These are phyloP conservation scores for Gnomoniopsis sp. DNA, from an alignment of 2,329 filamentous ascomycete species.

Conservation along the genomic window DNA sequence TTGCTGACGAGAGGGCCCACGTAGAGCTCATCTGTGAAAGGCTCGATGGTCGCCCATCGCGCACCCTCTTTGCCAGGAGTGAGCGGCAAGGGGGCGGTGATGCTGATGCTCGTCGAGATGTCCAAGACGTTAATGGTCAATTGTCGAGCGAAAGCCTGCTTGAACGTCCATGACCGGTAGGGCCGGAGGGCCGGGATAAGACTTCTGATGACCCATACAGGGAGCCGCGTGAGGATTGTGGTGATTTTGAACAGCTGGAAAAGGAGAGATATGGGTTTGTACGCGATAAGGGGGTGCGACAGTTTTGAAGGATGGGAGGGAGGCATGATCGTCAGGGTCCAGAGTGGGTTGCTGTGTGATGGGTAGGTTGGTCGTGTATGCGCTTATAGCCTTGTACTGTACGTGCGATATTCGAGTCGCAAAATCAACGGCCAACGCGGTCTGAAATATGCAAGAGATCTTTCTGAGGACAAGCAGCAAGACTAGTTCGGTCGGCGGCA, in stretches of 20 bases:
- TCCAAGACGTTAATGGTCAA: background rate
- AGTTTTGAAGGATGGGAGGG: background rate
- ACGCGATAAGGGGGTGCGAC: constrained; percentile 12
- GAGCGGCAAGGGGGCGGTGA: constrained; percentile 12
- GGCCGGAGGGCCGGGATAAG: constrained; percentile 18
- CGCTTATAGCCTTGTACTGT: no score
- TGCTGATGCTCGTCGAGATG: constrained; percentile 1
- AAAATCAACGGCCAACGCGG: no score
- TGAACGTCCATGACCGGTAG: constrained; percentile 13
- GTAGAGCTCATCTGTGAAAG: constrained; percentile 36
- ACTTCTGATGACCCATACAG: constrained; percentile 12
- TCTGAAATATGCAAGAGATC: no score
- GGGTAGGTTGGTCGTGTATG: background rate
- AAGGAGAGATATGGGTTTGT: constrained; percentile 16
- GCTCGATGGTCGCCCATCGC: constrained; percentile 33
- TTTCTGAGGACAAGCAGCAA: no score
- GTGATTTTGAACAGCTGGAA: constrained; percentile 2
- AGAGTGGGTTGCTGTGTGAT: background rate
- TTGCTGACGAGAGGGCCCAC: constrained; percentile 13
- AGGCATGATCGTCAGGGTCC: background rate
- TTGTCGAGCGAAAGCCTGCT: constrained; percentile 12
- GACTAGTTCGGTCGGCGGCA: no score
- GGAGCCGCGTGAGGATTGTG: constrained; percentile 11
- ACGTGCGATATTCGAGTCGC: no score
- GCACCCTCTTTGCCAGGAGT: constrained; percentile 5